Evolutionary conservation across 352 stramenopile genomes (phyloP), one percentile per base, ranked within the genome.

Genomic region (Globisporangium radiosum): DNA sequence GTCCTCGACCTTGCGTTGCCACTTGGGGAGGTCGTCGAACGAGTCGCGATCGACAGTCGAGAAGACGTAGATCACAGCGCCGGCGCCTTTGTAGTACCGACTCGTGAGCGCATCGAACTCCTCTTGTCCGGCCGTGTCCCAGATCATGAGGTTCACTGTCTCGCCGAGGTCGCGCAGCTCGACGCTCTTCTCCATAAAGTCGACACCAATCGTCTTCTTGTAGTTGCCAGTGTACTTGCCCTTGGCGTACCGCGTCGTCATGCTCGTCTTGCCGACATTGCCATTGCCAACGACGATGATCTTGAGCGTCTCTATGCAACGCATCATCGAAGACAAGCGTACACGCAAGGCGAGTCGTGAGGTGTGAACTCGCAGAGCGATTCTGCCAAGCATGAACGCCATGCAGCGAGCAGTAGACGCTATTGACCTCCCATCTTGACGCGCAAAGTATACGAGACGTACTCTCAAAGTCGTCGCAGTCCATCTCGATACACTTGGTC

Each of bases 201-300:
- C 84, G 38, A 88, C 84, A 25, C 81, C 84, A 44, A 94, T 88
- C 17, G 83, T 95, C 52, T 90, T 92, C 62, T 90, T 90, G 75
- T 94, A 94, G 43, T 84, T 85, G 55, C 71, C 73, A 15, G 78
- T 89, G 72, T 90, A 95, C 47, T 71, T 70, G 50, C 81, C 81
- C 60, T 90, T 90, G 49, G 84, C 80, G 54, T 89, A 92, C 14
- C 82, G 77, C 40, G 75, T 86, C 7, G 84, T 90, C 68, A 94
- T 84, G 43, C 77, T 89, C 17, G 86, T 92, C 62, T 95, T 95
- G 51, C 80, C 82, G 14, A 89, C 87, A 59, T 92, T 92, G 43
- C 76, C 84, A 65, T 95, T 94, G 37, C 86, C 81, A 37, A 94
- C 81, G 25, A 92, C 81, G 49, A 90, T 85, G 25, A 93, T 70